A percentile compares a stretch with the other conserved stretches of the same genome.
Conservation (phyloP, 495 filamentous ascomycete genomes). For the Tuber umbilicatum region DNA sequence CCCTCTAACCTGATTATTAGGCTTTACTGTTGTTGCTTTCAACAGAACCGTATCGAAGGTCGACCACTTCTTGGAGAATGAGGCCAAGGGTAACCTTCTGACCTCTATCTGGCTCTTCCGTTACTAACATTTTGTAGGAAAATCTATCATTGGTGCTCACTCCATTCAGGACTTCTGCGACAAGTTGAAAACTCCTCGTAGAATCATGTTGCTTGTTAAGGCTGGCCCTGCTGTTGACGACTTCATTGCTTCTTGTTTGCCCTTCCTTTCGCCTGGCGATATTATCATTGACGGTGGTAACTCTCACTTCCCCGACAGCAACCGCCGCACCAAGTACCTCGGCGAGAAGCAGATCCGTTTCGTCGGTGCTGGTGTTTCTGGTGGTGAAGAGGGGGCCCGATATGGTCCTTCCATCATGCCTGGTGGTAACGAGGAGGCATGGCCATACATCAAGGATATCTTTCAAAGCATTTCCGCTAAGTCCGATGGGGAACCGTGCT, state of each 20-base stretch:
- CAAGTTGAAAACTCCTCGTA: conserved; percentile 93
- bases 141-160: conserved; percentile 87
- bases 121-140: conserved; percentile 51
- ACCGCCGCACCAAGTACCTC: conserved; percentile 86
- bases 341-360: conserved; percentile 82
- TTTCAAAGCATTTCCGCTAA: conserved; percentile 97
- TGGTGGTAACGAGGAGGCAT: conserved; percentile 94
- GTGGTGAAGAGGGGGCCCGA: conserved; percentile 97
- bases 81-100: conserved; percentile 67
- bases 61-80: conserved; percentile 86
- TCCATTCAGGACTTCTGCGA: conserved; percentile 85
- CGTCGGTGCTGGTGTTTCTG: conserved; percentile 95
- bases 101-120: conserved; percentile 17
- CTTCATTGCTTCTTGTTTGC: conserved; percentile 94
- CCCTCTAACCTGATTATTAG: conserved; percentile 15
- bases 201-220: conserved; percentile 97
- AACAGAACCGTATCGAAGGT: conserved; percentile 98
- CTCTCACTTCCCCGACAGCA: conserved; percentile 98
- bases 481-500: conserved; percentile 92
- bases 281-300: conserved; percentile 99
- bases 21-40: conserved; percentile 91
- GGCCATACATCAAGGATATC: conserved; percentile 98
- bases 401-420: conserved; percentile 98
- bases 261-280: conserved; percentile 81
- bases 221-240: conserved; percentile 95